Conservation (phyloP, 1,284 basidiomycete genomes). For the Malassezia arunalokei region DNA sequence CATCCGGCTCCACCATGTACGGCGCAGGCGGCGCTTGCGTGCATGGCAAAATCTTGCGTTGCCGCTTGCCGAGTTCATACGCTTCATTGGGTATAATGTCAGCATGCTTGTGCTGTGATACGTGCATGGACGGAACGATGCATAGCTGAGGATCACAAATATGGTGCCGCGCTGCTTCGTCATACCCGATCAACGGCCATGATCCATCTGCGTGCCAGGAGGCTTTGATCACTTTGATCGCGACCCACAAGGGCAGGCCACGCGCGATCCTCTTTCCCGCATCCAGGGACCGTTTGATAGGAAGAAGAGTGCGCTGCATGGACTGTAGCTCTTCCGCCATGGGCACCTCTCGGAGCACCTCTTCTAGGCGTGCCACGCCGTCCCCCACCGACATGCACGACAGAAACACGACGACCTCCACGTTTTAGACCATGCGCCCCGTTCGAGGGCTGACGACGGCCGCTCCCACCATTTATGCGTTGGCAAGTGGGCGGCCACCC, state of each 20-base stretch:
- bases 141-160: conserved; percentile 3
- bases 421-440: not conserved
- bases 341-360: not conserved
- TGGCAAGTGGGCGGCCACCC: conserved; percentile 69
- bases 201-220: conserved; percentile 13
- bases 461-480: conserved; percentile 62
- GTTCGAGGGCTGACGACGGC: not conserved
- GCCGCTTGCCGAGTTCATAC: conserved; percentile 4
- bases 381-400: not conserved
- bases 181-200: conserved; percentile 15
- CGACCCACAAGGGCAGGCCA: conserved; percentile 13
- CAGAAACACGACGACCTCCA: not conserved
- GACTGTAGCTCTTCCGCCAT: conserved; percentile 9
- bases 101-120: conserved; percentile 10
- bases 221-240: conserved; percentile 10
- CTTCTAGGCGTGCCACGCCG: not conserved
- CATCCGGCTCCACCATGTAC: not conserved
- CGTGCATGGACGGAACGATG: conserved; percentile 1
- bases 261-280: conserved; percentile 1
- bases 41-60: conserved; percentile 5
- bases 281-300: conserved; percentile 5
- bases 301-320: not conserved
- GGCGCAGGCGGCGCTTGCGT: not conserved
- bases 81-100: conserved; percentile 2
- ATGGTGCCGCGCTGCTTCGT: conserved; percentile 9